Evolutionary conservation across 495 filamentous ascomycete genomes (phyloP).

Genomic region (Chaetomium cochliodes): DNA sequence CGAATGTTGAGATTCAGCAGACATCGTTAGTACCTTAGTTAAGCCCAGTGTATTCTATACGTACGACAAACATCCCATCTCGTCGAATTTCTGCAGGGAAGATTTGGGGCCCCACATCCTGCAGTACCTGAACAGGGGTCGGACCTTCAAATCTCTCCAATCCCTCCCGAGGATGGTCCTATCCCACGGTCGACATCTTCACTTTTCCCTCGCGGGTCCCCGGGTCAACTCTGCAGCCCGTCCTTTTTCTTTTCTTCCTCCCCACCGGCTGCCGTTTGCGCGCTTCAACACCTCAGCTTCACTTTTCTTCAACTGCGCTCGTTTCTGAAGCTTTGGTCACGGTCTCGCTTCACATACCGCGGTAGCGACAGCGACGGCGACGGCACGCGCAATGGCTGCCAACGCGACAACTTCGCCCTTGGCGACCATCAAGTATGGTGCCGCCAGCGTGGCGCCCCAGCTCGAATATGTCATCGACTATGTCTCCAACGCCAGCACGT

Average conservation of each 20-base stretch:
- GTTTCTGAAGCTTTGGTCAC: constrained; percentile 9
- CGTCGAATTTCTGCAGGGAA: constrained; percentile 10
- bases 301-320: neutral
- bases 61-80: neutral
- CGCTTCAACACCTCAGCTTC: neutral
- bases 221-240: constrained; percentile 15
- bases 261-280: constrained; percentile 5
- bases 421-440: constrained; percentile 61
- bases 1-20: neutral
- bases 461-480: constrained; percentile 46
- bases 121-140: constrained; percentile 10
- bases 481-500: constrained; percentile 55
- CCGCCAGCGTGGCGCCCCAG: constrained; percentile 42
- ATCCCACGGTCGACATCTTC: constrained; percentile 6
- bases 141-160: constrained; percentile 15
- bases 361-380: neutral
- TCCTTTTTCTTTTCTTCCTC: constrained; percentile 16
- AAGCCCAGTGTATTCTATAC: constrained; percentile 1
- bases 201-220: constrained; percentile 8
- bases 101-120: constrained; percentile 13
- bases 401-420: constrained; percentile 72
- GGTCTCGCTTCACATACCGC: constrained; percentile 5
- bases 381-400: constrained; percentile 54
- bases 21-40: neutral
- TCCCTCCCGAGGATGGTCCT: neutral